Conservation (phyloP, 805 yeast species). For the Starmerella khaoyaiensis region DNA sequence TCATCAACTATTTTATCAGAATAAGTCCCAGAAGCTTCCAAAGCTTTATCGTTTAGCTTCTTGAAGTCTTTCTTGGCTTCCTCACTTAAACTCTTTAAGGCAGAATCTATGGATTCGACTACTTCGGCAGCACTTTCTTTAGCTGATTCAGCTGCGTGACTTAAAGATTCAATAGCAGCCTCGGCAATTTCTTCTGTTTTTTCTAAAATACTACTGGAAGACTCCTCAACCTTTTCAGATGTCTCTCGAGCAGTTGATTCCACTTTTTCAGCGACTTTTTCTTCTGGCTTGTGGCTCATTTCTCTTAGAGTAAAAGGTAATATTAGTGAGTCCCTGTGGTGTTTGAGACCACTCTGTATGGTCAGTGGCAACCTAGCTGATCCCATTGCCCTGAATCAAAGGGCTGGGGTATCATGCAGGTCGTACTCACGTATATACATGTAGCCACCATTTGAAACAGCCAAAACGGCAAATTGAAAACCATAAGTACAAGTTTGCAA, state of each 20-base stretch:
- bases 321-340: too few species aligned
- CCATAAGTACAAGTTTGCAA: too few species aligned
- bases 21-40: slow-evolving; percentile 14
- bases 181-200: slow-evolving; percentile 7
- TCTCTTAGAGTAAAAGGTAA: too few species aligned
- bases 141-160: slow-evolving; percentile 8
- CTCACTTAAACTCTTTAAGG: slow-evolving; percentile 15
- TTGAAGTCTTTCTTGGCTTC: slow-evolving; percentile 17
- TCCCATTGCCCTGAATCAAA: too few species aligned
- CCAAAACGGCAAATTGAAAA: too few species aligned
- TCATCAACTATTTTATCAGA: slow-evolving; percentile 21
- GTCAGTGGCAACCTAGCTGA: too few species aligned
- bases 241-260: slow-evolving; percentile 3
- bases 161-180: slow-evolving; percentile 7
- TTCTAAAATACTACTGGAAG: slow-evolving; percentile 1
- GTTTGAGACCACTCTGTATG: too few species aligned
- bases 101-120: slow-evolving; percentile 18
- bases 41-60: slow-evolving; percentile 12
- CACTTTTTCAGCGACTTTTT: slow-evolving; percentile 3
- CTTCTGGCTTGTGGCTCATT: too few species aligned
- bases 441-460: too few species aligned
- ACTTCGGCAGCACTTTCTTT: slow-evolving; percentile 15
- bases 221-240: slow-evolving; percentile 1
- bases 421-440: too few species aligned
- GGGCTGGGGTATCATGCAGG: too few species aligned